phyloP scores from a whole-genome alignment of 2,329 filamentous ascomycete species.

The Penicillium sclerotigenum region DNA sequence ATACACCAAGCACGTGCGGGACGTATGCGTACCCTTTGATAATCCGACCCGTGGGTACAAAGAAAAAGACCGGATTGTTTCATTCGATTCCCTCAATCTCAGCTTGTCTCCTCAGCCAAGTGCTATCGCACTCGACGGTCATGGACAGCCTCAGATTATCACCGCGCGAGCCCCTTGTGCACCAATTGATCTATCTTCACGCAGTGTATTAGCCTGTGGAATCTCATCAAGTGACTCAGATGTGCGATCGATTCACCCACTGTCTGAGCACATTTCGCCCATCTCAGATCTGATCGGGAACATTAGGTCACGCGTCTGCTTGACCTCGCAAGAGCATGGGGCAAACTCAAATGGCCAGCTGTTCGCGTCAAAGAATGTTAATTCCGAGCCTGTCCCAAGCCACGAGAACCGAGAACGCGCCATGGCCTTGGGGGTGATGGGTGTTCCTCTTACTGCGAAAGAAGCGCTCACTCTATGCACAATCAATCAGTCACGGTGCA shows the following conservation, averaged over 20 bases:
- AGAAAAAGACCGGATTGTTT: constrained; percentile 52
- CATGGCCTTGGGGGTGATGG: constrained; percentile 30
- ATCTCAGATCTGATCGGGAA: constrained; percentile 31
- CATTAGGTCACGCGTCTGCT: constrained; percentile 27
- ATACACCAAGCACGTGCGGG: constrained; percentile 46
- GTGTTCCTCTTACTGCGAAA: constrained; percentile 31
- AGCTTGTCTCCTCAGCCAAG: constrained; percentile 49
- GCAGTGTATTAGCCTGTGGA: constrained; percentile 35
- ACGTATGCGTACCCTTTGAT: constrained; percentile 46
- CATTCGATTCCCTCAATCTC: constrained; percentile 59
- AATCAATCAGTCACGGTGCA: constrained; percentile 49
- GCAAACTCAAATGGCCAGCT: constrained; percentile 7
- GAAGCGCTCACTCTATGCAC: constrained; percentile 43
- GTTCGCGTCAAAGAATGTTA: constrained; percentile 2
- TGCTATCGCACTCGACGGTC: constrained; percentile 52
- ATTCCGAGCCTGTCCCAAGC: constrained; percentile 33
- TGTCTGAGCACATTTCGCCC: constrained; percentile 25
- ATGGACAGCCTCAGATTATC: constrained; percentile 50
- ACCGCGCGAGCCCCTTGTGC: constrained; percentile 45
- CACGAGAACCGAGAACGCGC: constrained; percentile 39
- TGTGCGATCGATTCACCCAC: constrained; percentile 33
- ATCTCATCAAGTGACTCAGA: constrained; percentile 26
- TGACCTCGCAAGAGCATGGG: constrained; percentile 13
- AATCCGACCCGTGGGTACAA: constrained; percentile 43
- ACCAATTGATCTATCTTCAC: constrained; percentile 39